Base-by-base conservation (phyloP, 176 grass and related monocot species). In the Carex pumila region DNA sequence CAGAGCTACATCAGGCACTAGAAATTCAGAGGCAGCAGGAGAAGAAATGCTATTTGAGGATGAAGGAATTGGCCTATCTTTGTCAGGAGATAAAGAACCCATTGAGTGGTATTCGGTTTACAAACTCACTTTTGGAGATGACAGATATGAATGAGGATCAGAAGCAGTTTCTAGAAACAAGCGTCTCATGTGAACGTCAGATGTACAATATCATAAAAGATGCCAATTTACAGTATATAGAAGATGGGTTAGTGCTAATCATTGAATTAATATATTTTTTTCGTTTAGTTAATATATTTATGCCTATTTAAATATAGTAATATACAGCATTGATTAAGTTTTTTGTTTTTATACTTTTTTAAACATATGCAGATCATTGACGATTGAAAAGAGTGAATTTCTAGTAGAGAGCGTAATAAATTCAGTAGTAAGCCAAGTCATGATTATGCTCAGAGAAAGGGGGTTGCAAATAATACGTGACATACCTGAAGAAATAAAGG, bases 21-120 rank as follows among this genome's bases (percentile, higher is more conserved):
- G 93, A 93, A 88, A 88, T 95, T 79, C 96, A 99, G 88, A 92
- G 91, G 54, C 91, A 95, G 43, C 91, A 95, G 83, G 96, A 99
- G 85, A 99, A 93, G 86, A 95, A 90, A 85, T 95, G 93, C 83
- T 95, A 93, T 87, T 85, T 88, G 15, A 92, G 93, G 81, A 99
- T 95, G 93, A 99, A 95, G 79, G 93, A 99, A 73, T 89, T 99
- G 87, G 89, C 93, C 45, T 99, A 95, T 65, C 93, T 99, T 85
- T 93, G 86, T 80, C 96, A 99, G 91, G 96, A 99, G 88, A 95
- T 99, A 66, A 99, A 99, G 62, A 99, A 99, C 65, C 96, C 96
- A 52, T 89, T 99, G 70, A 93, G 83, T 56, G 96, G 96, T 63
- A 99, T 99, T 50, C 89, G 43, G 80, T 99, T 99, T 86, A 95